Evolutionary conservation across 495 filamentous ascomycete species (phyloP), one percentile per base, ranked within the genome.

Genomic region (Hypoxylon fuscum): DNA sequence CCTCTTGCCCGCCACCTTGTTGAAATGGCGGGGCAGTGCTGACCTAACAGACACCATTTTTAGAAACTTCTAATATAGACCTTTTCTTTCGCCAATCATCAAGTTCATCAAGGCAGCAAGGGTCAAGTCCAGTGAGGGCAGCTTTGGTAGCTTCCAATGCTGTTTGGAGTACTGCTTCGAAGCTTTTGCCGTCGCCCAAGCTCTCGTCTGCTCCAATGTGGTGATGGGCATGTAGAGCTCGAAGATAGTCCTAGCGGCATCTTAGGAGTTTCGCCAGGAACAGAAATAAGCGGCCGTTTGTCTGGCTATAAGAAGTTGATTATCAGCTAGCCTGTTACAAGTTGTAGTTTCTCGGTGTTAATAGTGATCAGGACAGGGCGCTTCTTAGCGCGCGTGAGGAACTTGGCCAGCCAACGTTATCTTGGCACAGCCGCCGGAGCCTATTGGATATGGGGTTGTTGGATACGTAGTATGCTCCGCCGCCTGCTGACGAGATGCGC

Each of bases 371-470:
- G 29, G 32, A 59, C 35, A 38, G 45, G 59, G 51, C 48, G 44
- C 25, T 62, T 44, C 50, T 38, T 22, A 50, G 45, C 29, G 46
- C 27, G 62, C 14, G 14, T 40, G 34, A 52, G 29, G 27, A 57
- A 37, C 34, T 45, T 37, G 41, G 22, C 51, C 46, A n/a, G 37
- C 40, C 34, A 21, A 8, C 31, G 21, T 41, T 50, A 57, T 25
- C 63, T 66, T 66, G 63, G 63, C 63, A 35, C 23, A 57, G 15
- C 42, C 47, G 20, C 32, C 32, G 14, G 42, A 51, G 53, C 34
- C 18, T 62, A 66, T 62, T 66, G 57, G 63, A 54, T 41, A 35
- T 46, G 50, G 51, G 46, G 48, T 44, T 47, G 41, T 38, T 27
- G 45, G 56, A 50, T 52, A 57, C 53, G 47, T 62, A 35, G 46